These are phyloP conservation scores for Rhizopogon sp. DNA, from an alignment of 768 basidiomycete species.

Conservation along the genomic window DNA sequence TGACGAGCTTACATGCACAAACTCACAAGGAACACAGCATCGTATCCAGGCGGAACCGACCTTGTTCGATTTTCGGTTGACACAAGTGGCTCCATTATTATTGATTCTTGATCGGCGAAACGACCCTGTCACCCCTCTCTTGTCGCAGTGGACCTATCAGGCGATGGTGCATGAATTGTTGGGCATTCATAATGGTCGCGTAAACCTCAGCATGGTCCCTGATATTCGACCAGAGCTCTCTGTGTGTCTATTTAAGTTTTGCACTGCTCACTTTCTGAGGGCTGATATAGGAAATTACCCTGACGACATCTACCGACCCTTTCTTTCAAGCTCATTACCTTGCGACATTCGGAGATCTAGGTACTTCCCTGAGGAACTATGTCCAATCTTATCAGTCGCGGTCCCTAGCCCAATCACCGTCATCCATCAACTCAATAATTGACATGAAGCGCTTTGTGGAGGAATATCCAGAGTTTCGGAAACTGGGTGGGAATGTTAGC, in stretches of 20 bases:
- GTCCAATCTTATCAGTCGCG: constrained; percentile 90
- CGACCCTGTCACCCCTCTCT: constrained; percentile 93
- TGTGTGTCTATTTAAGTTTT: constrained; percentile 32
- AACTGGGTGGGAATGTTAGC: constrained; percentile 96
- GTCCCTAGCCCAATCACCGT: constrained; percentile 69
- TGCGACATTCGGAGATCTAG: constrained; percentile 95
- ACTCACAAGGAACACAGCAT: constrained; percentile 41
- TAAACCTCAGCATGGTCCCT: constrained; percentile 77
- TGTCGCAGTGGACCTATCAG: constrained; percentile 99
- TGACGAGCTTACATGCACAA: constrained; percentile 5
- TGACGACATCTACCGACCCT: constrained; percentile 86
- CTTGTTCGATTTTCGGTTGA: constrained; percentile 89
- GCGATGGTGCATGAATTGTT: constrained; percentile 98
- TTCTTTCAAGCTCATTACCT: constrained; percentile 91
- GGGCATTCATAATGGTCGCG: constrained; percentile 91
- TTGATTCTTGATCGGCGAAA: constrained; percentile 93
- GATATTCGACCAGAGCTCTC: constrained; percentile 83
- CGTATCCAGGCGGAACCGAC: constrained; percentile 75
- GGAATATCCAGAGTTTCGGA: constrained; percentile 96
- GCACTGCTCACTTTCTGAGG: constrained; percentile 5
- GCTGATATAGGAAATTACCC: constrained; percentile 75
- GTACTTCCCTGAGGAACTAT: constrained; percentile 85
- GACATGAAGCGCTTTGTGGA: constrained; percentile 99
- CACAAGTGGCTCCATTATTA: constrained; percentile 83
- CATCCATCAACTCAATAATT: constrained; percentile 84